These are phyloP conservation scores for Clavispora carvajalis DNA, from an alignment of 805 yeast species.

Conservation along the genomic window DNA sequence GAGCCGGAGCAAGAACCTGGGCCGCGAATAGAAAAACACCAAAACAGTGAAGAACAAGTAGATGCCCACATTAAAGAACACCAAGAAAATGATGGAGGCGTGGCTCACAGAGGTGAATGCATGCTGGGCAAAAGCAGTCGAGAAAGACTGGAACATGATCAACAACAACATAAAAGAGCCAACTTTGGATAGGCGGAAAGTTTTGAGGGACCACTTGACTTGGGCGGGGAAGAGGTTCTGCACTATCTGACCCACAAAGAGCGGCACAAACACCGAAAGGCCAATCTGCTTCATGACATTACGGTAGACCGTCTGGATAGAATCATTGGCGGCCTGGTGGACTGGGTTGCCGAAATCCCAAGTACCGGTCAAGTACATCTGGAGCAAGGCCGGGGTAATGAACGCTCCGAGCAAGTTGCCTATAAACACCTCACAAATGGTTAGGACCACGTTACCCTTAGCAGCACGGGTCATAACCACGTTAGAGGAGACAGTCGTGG, in stretches of 20 bases:
- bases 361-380: slow-evolving; percentile 53
- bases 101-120: slow-evolving; percentile 71
- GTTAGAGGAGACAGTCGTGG: slow-evolving; percentile 88
- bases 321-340: slow-evolving; percentile 36
- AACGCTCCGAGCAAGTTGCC: slow-evolving; percentile 86
- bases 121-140: slow-evolving; percentile 79
- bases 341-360: slow-evolving; percentile 80
- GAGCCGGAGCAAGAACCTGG: slow-evolving; percentile 40
- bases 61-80: slow-evolving; percentile 77
- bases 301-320: slow-evolving; percentile 55
- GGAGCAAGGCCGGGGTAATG: slow-evolving; percentile 78
- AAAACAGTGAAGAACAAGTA: slow-evolving; percentile 70
- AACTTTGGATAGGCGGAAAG: slow-evolving; percentile 60
- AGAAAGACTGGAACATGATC: slow-evolving; percentile 74
- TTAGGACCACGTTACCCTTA: slow-evolving; percentile 72
- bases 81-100: slow-evolving; percentile 66
- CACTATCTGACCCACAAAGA: slow-evolving; percentile 81
- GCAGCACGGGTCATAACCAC: slow-evolving; percentile 89
- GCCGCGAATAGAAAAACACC: slow-evolving; percentile 58
- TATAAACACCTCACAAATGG: slow-evolving; percentile 78
- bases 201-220: slow-evolving; percentile 53
- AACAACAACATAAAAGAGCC: slow-evolving; percentile 76
- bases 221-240: slow-evolving; percentile 67
- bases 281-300: slow-evolving; percentile 88
- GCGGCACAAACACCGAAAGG: slow-evolving; percentile 73